Evolutionary conservation across 208 protist species (phyloP).

Genomic region (Leishmania mexicana): DNA sequence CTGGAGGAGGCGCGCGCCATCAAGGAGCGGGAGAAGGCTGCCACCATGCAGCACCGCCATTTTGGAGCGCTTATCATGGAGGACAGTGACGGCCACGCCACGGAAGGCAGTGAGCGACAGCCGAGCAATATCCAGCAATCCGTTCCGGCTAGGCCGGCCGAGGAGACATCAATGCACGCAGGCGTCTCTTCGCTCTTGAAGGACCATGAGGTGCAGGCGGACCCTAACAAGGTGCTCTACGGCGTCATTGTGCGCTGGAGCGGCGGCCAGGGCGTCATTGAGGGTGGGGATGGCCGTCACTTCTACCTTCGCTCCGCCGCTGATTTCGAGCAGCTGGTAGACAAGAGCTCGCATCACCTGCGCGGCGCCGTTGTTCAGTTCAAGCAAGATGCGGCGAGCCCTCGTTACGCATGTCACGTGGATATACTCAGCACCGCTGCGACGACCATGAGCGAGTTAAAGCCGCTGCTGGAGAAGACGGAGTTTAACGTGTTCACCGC

Average conservation of each 20-base stretch:
- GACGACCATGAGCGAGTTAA: conserved; percentile 39
- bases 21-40: conserved; percentile 40
- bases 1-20: conserved; percentile 40
- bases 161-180: no score
- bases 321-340: conserved; percentile 80
- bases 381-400: conserved; percentile 38
- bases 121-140: neutral
- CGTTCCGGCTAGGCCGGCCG: neutral
- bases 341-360: conserved; percentile 51
- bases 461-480: conserved; percentile 47
- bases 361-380: conserved; percentile 88
- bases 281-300: conserved; percentile 64
- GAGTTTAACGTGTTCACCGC: neutral
- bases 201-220: conserved; percentile 17
- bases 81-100: conserved; percentile 14
- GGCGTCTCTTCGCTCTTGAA: neutral
- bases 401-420: conserved; percentile 61
- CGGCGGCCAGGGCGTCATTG: conserved; percentile 82
- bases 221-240: conserved; percentile 53
- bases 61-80: conserved; percentile 25
- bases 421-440: conserved; percentile 70
- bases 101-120: neutral
- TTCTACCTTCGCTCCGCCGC: conserved; percentile 79
- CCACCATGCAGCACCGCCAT: conserved; percentile 27
- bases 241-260: conserved; percentile 91